Evolutionary conservation across 2,329 filamentous ascomycete species (phyloP).

Genomic region (Pseudonectria foliicola): DNA sequence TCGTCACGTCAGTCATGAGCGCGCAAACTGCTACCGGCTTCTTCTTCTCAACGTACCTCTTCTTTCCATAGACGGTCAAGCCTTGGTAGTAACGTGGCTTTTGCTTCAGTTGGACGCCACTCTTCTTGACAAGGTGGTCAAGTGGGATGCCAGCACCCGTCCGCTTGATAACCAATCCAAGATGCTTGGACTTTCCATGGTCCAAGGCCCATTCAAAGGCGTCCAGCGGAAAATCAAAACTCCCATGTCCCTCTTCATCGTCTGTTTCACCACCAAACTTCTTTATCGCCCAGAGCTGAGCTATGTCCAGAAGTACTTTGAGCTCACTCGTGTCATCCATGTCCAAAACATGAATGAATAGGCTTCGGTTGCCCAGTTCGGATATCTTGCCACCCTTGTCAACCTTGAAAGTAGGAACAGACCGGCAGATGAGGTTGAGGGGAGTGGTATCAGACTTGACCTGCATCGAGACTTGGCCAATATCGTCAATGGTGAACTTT

Average conservation of each 20-base stretch:
- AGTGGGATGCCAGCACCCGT: conserved; percentile 65
- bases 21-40: background rate
- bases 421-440: conserved; percentile 40
- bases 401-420: conserved; percentile 27
- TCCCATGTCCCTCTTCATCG: conserved; percentile 23
- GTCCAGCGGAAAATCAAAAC: conserved; percentile 32
- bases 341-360: conserved; percentile 41
- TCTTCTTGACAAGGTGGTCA: conserved; percentile 57
- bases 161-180: conserved; percentile 57
- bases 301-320: conserved; percentile 50
- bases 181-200: conserved; percentile 45
- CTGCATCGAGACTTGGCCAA: conserved; percentile 61
- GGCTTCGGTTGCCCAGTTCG: conserved; percentile 5
- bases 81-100: conserved; percentile 72
- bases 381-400: conserved; percentile 20
- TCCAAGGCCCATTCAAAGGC: conserved; percentile 39
- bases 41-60: conserved; percentile 34
- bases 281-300: conserved; percentile 35
- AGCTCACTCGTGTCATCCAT: conserved; percentile 48
- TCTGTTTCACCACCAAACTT: conserved; percentile 28
- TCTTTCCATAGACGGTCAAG: conserved; percentile 67
- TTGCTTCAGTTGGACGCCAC: conserved; percentile 53
- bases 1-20: background rate
- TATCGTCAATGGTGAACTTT: conserved; percentile 67
- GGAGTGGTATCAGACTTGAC: conserved; percentile 60